Conservation (phyloP, 495 filamentous ascomycete species). For the Xylona heveae region DNA sequence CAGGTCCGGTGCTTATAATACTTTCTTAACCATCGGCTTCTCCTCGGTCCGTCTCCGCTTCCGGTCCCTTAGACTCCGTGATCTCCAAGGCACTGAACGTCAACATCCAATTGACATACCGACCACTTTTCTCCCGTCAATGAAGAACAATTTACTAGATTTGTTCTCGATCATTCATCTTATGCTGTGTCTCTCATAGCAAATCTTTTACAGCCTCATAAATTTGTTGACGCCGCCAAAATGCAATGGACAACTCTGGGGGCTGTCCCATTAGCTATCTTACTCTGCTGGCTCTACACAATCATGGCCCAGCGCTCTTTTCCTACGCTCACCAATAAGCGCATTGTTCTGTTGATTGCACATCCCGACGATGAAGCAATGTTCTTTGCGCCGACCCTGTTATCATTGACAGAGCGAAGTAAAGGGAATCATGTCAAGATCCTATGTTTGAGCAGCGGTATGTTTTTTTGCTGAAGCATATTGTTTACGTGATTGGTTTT, state of each 20-base stretch:
- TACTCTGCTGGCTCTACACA: slow-evolving; percentile 33
- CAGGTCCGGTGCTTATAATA: no score
- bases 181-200: not conserved
- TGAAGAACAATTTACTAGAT: no score
- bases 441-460: slow-evolving; percentile 72
- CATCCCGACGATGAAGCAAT: slow-evolving; percentile 98
- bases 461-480: slow-evolving; percentile 6
- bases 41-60: no score
- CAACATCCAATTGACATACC: no score
- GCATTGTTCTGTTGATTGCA: slow-evolving; percentile 78
- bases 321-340: slow-evolving; percentile 51
- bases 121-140: no score
- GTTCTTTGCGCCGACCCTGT: slow-evolving; percentile 87
- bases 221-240: slow-evolving; percentile 24
- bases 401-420: slow-evolving; percentile 52
- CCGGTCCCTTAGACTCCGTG: no score
- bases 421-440: slow-evolving; percentile 82
- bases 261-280: slow-evolving; percentile 35
- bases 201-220: slow-evolving; percentile 16
- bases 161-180: no score
- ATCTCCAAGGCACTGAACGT: no score
- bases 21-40: no score
- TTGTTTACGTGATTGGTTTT: not conserved
- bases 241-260: slow-evolving; percentile 17
- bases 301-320: slow-evolving; percentile 30